These are phyloP conservation scores for Exutisphaerella laricina DNA, from an alignment of 2,329 filamentous ascomycete species.

Conservation along the genomic window DNA sequence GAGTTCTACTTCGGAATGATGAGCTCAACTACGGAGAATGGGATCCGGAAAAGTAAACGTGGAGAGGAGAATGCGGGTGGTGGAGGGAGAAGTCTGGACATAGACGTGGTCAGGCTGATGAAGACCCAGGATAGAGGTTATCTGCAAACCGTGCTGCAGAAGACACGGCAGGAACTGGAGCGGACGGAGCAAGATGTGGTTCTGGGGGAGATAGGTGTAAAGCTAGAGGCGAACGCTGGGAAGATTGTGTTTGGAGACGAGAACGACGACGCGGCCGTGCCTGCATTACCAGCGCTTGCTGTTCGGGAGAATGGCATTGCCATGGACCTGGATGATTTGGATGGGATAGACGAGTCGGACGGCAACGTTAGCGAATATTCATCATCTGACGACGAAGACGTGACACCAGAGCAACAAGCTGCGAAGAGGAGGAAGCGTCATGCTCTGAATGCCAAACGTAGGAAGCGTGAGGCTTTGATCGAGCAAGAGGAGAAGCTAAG, in stretches of 20 bases:
- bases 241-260: slow-evolving; percentile 39
- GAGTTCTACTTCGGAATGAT: slow-evolving; percentile 64
- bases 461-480: slow-evolving; percentile 38
- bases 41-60: slow-evolving; percentile 42
- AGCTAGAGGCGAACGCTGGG: slow-evolving; percentile 31
- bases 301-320: slow-evolving; percentile 15
- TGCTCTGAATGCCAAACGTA: slow-evolving; percentile 1
- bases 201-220: slow-evolving; percentile 36
- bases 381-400: slow-evolving; percentile 25
- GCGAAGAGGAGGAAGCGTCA: slow-evolving; percentile 48
- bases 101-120: slow-evolving; percentile 57
- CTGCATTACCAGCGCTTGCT: slow-evolving; percentile 3
- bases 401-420: slow-evolving; percentile 38
- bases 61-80: slow-evolving; percentile 37
- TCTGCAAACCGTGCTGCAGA: slow-evolving; percentile 53
- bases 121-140: slow-evolving; percentile 63
- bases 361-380: slow-evolving; percentile 22
- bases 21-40: slow-evolving; percentile 45
- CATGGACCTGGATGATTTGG: slow-evolving; percentile 18
- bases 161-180: slow-evolving; percentile 49
- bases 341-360: slow-evolving; percentile 24
- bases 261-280: slow-evolving; percentile 15
- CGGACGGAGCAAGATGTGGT: slow-evolving; percentile 39
- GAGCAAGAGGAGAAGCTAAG: slow-evolving; percentile 51
- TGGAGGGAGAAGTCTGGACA: slow-evolving; percentile 39